phyloP scores from a whole-genome alignment of 306 rosid species.

The Vachellia collinsii region DNA sequence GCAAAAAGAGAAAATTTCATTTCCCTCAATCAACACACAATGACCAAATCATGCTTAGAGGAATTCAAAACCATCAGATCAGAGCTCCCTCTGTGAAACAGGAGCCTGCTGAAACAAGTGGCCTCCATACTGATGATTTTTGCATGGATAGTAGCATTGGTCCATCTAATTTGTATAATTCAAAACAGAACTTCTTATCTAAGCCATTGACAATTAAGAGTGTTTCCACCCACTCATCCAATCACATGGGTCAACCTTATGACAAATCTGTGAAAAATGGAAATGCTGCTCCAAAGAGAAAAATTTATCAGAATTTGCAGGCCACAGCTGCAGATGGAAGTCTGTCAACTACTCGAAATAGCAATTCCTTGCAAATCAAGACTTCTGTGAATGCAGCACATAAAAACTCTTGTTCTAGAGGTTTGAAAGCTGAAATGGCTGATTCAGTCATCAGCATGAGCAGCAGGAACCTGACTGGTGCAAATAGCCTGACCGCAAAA shows the following conservation, averaged over 20 bases:
- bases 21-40: slow-evolving; percentile 8
- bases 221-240: slow-evolving; percentile 2
- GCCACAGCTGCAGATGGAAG: slow-evolving; percentile 20
- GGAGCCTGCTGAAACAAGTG: slow-evolving; percentile 33
- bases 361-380: slow-evolving; percentile 21
- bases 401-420: slow-evolving; percentile 25
- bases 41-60: slow-evolving; percentile 10
- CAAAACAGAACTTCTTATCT: neutral
- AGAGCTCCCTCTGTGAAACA: slow-evolving; percentile 34
- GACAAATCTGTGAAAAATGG: slow-evolving; percentile 10
- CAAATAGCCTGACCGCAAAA: slow-evolving; percentile 3
- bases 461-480: slow-evolving; percentile 7
- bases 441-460: slow-evolving; percentile 14
- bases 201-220: slow-evolving; percentile 12
- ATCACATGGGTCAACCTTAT: slow-evolving; percentile 20
- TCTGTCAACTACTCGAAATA: slow-evolving; percentile 12
- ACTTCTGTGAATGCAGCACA: neutral
- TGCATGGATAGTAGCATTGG: slow-evolving; percentile 2
- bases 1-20: slow-evolving; percentile 21
- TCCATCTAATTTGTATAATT: slow-evolving; percentile 20
- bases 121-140: slow-evolving; percentile 12
- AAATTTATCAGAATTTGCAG: slow-evolving; percentile 4
- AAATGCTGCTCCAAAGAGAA: slow-evolving; percentile 32
- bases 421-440: slow-evolving; percentile 28
- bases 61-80: slow-evolving; percentile 22